Base-by-base conservation (phyloP, 768 basidiomycete genomes). In the Clathrus columnatus region DNA sequence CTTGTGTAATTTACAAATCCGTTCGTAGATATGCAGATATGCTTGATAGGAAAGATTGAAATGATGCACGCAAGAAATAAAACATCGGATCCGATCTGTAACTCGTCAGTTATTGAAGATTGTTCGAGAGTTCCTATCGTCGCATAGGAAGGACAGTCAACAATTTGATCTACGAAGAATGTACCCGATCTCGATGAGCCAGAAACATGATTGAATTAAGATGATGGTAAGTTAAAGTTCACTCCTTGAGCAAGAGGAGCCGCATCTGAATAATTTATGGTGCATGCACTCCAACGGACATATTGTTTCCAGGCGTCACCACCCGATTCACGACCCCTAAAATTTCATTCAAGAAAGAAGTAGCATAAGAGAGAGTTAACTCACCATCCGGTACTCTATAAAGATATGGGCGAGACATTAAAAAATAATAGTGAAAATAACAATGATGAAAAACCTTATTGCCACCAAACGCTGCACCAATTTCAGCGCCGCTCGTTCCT, bases 241-340 rank as follows among this genome's bases (percentile, higher is more conserved):
- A 98, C 92, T 7, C 94, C 94, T 69, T 98, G 94, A 0, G 94
- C 94, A 30, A 98, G 74, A 7, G 90, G 92, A 44, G 91, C 84
- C 61, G 84, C 80, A 67, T 92, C 82, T 41, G 88, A 90, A 71
- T 87, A 97, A 71, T 97, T 97, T 68, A 97, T 72, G 10, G 94
- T 96, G 68, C 90, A 93, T 46, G 87, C 82, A 69, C 85, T 85
- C 89, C 89, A 94, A 50, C 91, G 82, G 41, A 93, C 87, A 62
- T 93, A 93, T 69, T 95, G 90, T 68, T 94, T 93, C 95, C 95
- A 98, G n/a, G 94, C 87, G 69, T 97, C 95, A 51, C 94, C 94
- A 36, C 95, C 95, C 6, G 90, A 91, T 73, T 98, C 95, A 48
- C 95, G 83, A 18, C 95, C 95, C 92, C 87, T 87, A 61, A 64